Conservation (phyloP, 176 grass and related monocot species). For the Musa itinerans region DNA sequence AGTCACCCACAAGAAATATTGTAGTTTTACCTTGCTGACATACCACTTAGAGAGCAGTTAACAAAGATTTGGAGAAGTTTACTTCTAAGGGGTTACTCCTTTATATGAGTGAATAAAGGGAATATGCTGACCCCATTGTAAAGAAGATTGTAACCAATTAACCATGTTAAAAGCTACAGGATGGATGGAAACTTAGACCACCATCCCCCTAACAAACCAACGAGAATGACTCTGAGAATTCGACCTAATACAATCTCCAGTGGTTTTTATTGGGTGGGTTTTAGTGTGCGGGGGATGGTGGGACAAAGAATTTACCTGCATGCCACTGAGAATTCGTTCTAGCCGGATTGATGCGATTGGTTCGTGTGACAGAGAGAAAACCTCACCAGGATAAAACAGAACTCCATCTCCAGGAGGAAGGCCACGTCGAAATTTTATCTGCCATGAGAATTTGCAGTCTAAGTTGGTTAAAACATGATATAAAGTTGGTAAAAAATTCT, state of each 20-base stretch:
- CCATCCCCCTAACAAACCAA: too few relatives aligned
- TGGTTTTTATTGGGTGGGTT: too few relatives aligned
- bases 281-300: too few relatives aligned
- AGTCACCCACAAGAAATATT: neutral
- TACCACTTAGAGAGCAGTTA: neutral
- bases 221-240: neutral
- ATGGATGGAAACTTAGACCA: too few relatives aligned
- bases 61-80: neutral
- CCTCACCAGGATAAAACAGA: conserved; percentile 92
- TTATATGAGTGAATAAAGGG: neutral
- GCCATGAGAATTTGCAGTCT: neutral
- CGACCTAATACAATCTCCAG: too few relatives aligned
- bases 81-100: neutral
- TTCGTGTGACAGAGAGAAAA: conserved; percentile 82
- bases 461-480: neutral
- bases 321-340: conserved; percentile 90
- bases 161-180: neutral
- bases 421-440: conserved; percentile 86
- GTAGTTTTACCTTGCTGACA: neutral
- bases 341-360: conserved; percentile 79
- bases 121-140: neutral
- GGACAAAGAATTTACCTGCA: conserved; percentile 55
- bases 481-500: neutral
- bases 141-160: neutral
- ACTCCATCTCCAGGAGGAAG: conserved; percentile 95